Evolutionary conservation across 441 rosid species (phyloP), one percentile per base, ranked within the genome.

Genomic region (Gossypium gossypioides): DNA sequence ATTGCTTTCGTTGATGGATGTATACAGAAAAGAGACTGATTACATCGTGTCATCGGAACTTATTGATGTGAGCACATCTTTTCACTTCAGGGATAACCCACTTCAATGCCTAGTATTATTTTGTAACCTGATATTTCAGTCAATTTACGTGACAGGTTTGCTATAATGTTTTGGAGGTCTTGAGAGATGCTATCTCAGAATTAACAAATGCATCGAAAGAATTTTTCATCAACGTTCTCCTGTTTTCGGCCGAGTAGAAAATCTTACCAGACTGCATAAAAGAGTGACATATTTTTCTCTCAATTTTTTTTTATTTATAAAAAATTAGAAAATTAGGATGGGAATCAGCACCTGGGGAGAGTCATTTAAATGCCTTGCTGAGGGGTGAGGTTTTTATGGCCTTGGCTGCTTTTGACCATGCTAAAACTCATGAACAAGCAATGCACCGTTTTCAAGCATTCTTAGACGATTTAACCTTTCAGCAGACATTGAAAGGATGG

Each of bases 1-100:
- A 42, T 85, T 92, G 88, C 93, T 94, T 68, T 85, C 87, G 72
- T 74, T 94, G 82, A 88, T 86, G 86, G 80, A 81, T 68, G 87
- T 91, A 75, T 88, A 89, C 81, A 82, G 87, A 78, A 84, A 86
- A 79, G 97, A 94, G 76, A 81, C 77, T 7, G 92, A 92, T 15
- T 51, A 40, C 46, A 40, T 40, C 13, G 13, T 40, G 13, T 40
- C 46, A 40, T 40, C 12, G 46, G 46, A 40, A 40, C 46, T 40
- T 40, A 40, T 40, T 40, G 46, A 40, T 40, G 46, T 40, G 46
- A 40, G 46, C 46, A 40, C 46, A 8, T 40, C 46, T 9, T 9
- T 40, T 40, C 46, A 40, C 46, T 40, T 40, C 46, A 40, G 46
- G 46, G 13, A 40, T 40, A 40, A 40, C 46, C 46, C 46, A 40